A percentile compares a stretch with the other conserved stretches of the same genome.
Conservation (phyloP, 2,329 filamentous ascomycete species). For the Dactylonectria macrodidyma region DNA sequence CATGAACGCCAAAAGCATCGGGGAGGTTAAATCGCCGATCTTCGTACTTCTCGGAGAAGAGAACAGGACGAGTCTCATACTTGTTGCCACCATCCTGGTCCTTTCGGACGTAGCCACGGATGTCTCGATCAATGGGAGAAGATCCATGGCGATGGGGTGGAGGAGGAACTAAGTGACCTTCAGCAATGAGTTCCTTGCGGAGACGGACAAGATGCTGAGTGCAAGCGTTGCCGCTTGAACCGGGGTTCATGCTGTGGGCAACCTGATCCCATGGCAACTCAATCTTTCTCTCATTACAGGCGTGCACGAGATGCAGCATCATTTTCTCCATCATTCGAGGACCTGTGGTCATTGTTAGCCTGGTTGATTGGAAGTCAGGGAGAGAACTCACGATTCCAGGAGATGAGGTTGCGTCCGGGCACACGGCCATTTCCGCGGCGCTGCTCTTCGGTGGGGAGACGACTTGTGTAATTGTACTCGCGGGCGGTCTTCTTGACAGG, state of each 20-base stretch:
- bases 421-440: slow-evolving; percentile 48
- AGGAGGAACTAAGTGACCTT: slow-evolving; percentile 61
- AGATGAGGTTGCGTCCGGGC: slow-evolving; percentile 56
- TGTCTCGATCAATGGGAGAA: slow-evolving; percentile 38
- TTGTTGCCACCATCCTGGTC: slow-evolving; percentile 45
- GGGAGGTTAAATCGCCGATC: slow-evolving; percentile 53
- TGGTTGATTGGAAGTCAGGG: not conserved
- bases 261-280: slow-evolving; percentile 58
- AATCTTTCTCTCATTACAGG: slow-evolving; percentile 51
- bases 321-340: slow-evolving; percentile 64
- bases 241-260: slow-evolving; percentile 59
- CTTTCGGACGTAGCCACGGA: slow-evolving; percentile 54
- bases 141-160: slow-evolving; percentile 45
- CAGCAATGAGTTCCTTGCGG: slow-evolving; percentile 52
- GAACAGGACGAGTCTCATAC: slow-evolving; percentile 48
- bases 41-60: slow-evolving; percentile 51
- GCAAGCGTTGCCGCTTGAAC: slow-evolving; percentile 57
- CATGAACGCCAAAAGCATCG: slow-evolving; percentile 30
- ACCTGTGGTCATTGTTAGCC: slow-evolving; percentile 49
- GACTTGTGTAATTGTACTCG: slow-evolving; percentile 43
- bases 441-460: slow-evolving; percentile 45
- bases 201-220: slow-evolving; percentile 56
- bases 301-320: slow-evolving; percentile 58
- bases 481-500: slow-evolving; percentile 23
- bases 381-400: slow-evolving; percentile 59